Evolutionary conservation across 768 basidiomycete species (phyloP).

Genomic region (Pholiota microspora): DNA sequence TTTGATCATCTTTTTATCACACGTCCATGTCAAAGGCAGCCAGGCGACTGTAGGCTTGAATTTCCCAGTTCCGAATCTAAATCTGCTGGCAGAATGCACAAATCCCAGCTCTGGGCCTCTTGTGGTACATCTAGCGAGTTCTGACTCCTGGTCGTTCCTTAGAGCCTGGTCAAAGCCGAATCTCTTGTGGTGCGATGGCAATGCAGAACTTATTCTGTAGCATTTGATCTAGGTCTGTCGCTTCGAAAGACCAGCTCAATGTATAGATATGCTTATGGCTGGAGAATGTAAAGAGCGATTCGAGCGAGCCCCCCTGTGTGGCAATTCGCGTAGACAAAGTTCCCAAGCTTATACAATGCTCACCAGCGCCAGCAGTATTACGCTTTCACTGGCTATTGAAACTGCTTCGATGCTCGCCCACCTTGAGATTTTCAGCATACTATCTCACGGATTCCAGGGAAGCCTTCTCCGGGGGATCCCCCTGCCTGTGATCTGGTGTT

Average conservation of each 20-base stretch:
- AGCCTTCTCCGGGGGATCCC: conserved; percentile 22
- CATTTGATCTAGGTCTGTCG: background rate
- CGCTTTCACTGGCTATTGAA: conserved; percentile 1
- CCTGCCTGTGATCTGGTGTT: conserved; percentile 16
- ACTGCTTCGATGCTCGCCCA: conserved; percentile 4
- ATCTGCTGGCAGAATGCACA: background rate
- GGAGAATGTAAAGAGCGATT: background rate
- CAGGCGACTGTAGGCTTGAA: conserved; percentile 10
- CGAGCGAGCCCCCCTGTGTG: background rate
- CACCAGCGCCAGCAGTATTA: background rate
- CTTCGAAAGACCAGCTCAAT: background rate
- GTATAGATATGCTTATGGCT: background rate
- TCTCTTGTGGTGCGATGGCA: background rate
- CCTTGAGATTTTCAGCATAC: background rate
- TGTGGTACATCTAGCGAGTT: background rate
- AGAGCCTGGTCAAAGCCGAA: background rate
- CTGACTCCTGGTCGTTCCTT: background rate
- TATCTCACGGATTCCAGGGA: conserved; percentile 22
- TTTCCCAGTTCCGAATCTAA: conserved; percentile 8
- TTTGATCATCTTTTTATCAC: too few relatives aligned
- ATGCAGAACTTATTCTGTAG: background rate
- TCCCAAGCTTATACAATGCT: background rate
- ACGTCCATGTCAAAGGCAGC: conserved; percentile 18
- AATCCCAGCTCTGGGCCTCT: background rate
- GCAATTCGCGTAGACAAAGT: background rate